Base-by-base conservation (phyloP, 2,329 filamentous ascomycete genomes). In the Rosellinia necatrix region DNA sequence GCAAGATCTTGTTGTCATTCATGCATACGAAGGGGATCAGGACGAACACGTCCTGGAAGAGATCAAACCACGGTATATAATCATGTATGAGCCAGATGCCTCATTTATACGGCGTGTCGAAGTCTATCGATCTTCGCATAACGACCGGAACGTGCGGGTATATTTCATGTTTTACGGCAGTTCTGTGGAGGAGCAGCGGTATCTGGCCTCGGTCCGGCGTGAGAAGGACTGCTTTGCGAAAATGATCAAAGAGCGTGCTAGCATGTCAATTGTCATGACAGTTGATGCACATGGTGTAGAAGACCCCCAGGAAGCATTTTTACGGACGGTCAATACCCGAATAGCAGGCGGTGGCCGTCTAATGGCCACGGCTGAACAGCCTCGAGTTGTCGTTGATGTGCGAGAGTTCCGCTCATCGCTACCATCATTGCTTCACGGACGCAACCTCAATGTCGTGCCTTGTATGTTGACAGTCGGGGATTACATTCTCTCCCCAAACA, bases 81-180 rank as follows among this genome's bases (percentile, higher is more conserved):
- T 99, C 75, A 97, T 99, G 94, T 99, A 97, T 73, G 94, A 97
- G 71, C 93, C 94, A 1, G 92, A 97, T 63, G 86, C 93, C 3
- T 87, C 93, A 3, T 99, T 99, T 72, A 96, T 97, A 67, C 86
- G 94, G 12, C 83, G 93, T 32, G 89, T 99, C 17, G 94, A 99
- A 71, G 92, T 97, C 2, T 99, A 97, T 74, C 87, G 94, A 34
- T 96, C 92, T 49, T 97, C 92, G 8, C 94, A 99, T 74, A 89
- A 87, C 55, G 91, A 93, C 70, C 82, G 92, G 30, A 92, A 91
- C 66, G 90, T 97, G 37, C 85, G 91, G 38, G 92, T 96, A 1
- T 99, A 97, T 76, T 97, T 97, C 71, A 86, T 97, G 79, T 97
- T 96, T 75, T 99, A 99, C 62, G 89, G 91, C 29, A 89, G 89